phyloP scores from a whole-genome alignment of 371 early-diverging fungal genomes.

The Smittium culicis region DNA sequence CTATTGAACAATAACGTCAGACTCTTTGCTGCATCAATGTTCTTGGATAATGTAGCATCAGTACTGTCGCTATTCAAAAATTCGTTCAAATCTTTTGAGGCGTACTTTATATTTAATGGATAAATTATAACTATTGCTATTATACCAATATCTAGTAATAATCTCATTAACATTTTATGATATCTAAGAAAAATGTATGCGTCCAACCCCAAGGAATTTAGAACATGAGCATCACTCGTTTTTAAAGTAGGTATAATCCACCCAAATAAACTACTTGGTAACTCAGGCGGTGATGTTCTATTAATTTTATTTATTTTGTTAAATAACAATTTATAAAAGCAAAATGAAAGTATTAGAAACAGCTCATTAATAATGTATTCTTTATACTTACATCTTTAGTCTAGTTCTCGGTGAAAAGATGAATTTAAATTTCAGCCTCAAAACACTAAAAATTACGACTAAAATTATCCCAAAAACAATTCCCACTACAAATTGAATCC shows the following conservation, averaged over 20 bases:
- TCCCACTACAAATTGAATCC: neutral
- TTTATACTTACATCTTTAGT: conserved; percentile 18
- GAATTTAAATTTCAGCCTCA: conserved; percentile 29
- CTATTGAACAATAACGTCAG: conserved; percentile 6
- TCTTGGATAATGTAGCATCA: neutral
- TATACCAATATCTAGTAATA: conserved; percentile 26
- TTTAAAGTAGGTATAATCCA: conserved; percentile 29
- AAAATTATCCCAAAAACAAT: neutral
- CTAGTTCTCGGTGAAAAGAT: conserved; percentile 33
- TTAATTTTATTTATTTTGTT: neutral
- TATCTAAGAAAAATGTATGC: conserved; percentile 30
- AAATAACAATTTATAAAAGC: neutral
- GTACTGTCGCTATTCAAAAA: neutral
- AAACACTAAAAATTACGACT: conserved; percentile 23
- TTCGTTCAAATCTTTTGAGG: conserved; percentile 3
- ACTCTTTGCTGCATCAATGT: neutral
- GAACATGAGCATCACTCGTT: conserved; percentile 29
- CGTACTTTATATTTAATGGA: conserved; percentile 25
- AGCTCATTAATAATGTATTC: neutral
- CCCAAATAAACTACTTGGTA: conserved; percentile 25
- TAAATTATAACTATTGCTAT: conserved; percentile 26
- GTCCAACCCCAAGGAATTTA: conserved; percentile 31
- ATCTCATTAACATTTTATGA: conserved; percentile 28
- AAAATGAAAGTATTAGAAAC: neutral
- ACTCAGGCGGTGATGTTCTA: conserved; percentile 25